A percentile compares a stretch with the other conserved stretches of the same genome.
Conservation (phyloP, 139 green algal species). For the Zygnema circumcarinatum region DNA sequence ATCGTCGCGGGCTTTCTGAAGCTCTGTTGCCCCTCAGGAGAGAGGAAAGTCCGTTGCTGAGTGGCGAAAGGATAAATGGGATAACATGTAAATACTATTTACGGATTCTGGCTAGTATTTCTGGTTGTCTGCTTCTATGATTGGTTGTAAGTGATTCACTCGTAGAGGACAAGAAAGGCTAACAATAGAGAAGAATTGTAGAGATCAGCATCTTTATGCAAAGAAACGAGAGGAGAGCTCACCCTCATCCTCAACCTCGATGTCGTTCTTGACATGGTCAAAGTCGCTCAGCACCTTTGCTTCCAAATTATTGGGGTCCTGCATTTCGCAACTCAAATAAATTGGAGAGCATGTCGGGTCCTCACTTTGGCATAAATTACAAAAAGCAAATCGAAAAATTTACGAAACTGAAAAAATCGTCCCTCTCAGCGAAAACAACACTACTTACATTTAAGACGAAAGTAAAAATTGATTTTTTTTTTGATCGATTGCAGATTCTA, state of each 20-base stretch:
- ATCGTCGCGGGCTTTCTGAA: slow-evolving; percentile 20
- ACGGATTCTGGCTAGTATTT: no score
- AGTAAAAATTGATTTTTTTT: no score
- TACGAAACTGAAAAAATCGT: not conserved
- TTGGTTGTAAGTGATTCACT: no score
- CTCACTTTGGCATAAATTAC: not conserved
- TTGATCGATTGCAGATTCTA: no score
- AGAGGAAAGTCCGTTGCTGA: not conserved
- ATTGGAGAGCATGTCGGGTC: no score
- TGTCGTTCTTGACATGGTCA: slow-evolving; percentile 80
- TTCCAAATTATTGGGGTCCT: slow-evolving; percentile 62
- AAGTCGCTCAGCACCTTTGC: slow-evolving; percentile 73
- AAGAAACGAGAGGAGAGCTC: no score
- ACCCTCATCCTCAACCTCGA: slow-evolving; percentile 39
- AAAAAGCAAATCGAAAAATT: not conserved
- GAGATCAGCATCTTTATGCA: no score
- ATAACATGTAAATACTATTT: not conserved
- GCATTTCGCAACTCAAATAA: slow-evolving; percentile 2
- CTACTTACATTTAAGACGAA: no score
- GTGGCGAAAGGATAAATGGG: not conserved
- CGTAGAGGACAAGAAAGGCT: no score
- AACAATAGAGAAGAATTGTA: no score
- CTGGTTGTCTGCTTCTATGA: no score
- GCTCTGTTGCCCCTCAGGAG: slow-evolving; percentile 30
- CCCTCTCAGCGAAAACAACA: no score